phyloP scores from a whole-genome alignment of 768 basidiomycete genomes.

The Leccinum truebloodii region DNA sequence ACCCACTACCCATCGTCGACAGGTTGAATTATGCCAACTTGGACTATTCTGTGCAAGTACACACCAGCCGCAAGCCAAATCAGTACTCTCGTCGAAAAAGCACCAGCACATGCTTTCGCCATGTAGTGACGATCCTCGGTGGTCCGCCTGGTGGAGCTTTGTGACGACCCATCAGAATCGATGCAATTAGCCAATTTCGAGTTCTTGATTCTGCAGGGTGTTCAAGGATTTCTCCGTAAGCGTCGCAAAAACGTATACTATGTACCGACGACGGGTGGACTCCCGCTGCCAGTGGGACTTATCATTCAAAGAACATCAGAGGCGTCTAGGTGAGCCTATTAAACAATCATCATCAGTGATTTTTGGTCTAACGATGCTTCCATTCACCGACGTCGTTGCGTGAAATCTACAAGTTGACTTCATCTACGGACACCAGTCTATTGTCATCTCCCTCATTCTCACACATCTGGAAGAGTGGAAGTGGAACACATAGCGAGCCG shows the following conservation, averaged over 20 bases:
- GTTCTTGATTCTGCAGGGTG: conserved; percentile 86
- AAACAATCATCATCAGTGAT: background rate
- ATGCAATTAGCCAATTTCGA: conserved; percentile 95
- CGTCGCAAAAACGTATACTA: conserved; percentile 79
- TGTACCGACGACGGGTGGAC: conserved; percentile 63
- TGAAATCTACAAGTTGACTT: conserved; percentile 91
- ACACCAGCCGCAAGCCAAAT: conserved; percentile 85
- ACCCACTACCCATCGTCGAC: conserved; percentile 64
- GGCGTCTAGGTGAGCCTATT: conserved; percentile 78
- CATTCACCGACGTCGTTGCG: conserved; percentile 70
- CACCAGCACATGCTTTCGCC: conserved; percentile 98
- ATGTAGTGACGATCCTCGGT: conserved; percentile 64
- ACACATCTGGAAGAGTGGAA: conserved; percentile 78
- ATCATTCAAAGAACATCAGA: conserved; percentile 82
- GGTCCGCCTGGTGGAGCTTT: conserved; percentile 89
- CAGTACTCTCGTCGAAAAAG: conserved; percentile 81
- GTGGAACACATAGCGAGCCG: conserved; percentile 80
- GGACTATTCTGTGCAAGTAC: conserved; percentile 93
- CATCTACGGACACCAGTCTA: conserved; percentile 92
- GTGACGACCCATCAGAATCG: conserved; percentile 93
- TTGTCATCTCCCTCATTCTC: conserved; percentile 84
- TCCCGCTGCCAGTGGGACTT: conserved; percentile 59
- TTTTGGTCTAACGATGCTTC: conserved; percentile 39
- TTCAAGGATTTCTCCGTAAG: conserved; percentile 91
- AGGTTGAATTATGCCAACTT: conserved; percentile 92